Evolutionary conservation across 2,329 filamentous ascomycete species (phyloP).

Genomic region (Fusarium goolgardi): DNA sequence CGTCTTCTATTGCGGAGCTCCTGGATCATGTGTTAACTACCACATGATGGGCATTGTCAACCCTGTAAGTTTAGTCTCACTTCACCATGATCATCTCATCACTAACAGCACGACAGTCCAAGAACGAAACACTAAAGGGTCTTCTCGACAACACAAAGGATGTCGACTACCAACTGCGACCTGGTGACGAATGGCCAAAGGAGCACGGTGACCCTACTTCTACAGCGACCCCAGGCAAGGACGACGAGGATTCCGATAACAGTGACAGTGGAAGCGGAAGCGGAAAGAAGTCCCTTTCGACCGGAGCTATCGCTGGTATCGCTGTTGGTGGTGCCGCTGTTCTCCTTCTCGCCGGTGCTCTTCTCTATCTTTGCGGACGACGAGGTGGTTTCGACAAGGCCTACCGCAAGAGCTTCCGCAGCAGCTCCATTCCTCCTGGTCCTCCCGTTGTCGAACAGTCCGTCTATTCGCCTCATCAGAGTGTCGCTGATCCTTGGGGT

Average conservation of each 20-base stretch:
- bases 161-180: slow-evolving; percentile 64
- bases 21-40: slow-evolving; percentile 70
- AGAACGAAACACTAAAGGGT: slow-evolving; percentile 58
- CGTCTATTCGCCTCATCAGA: slow-evolving; percentile 34
- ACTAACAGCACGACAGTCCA: slow-evolving; percentile 53
- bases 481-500: slow-evolving; percentile 35
- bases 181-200: slow-evolving; percentile 65
- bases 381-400: slow-evolving; percentile 48
- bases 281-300: slow-evolving; percentile 36
- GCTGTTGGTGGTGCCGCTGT: slow-evolving; percentile 63
- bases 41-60: slow-evolving; percentile 84
- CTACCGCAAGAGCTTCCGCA: slow-evolving; percentile 46
- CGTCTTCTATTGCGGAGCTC: slow-evolving; percentile 77
- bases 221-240: slow-evolving; percentile 12
- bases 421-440: slow-evolving; percentile 12
- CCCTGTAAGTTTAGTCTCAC: slow-evolving; percentile 58
- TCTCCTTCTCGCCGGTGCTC: slow-evolving; percentile 55
- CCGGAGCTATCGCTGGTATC: slow-evolving; percentile 70
- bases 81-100: background rate
- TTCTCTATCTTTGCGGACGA: slow-evolving; percentile 63
- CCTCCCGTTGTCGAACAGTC: slow-evolving; percentile 35
- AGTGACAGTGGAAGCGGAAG: slow-evolving; percentile 2
- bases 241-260: slow-evolving; percentile 20
- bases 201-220: slow-evolving; percentile 54
- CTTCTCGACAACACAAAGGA: slow-evolving; percentile 62